Percentiles rank a stretch among this genome's conserved stretches.
phyloP scores from a whole-genome alignment of 345 rosid species.

The Mercurialis annua region DNA sequence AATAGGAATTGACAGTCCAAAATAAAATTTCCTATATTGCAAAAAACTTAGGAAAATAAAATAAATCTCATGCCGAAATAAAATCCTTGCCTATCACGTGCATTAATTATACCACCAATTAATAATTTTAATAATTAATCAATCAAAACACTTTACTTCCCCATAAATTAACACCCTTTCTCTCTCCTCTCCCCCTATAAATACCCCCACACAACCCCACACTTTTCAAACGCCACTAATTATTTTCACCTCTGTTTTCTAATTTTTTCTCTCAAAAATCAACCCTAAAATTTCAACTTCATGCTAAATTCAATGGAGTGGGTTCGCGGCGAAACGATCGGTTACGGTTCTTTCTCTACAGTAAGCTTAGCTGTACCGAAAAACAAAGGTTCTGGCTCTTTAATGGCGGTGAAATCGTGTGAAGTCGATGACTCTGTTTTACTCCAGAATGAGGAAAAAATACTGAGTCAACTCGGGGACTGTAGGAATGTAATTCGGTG shows the following conservation, averaged over 20 bases:
- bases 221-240: background rate
- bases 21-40: too few relatives aligned
- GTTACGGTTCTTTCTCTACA: constrained; percentile 25
- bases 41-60: too few relatives aligned
- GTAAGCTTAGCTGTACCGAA: constrained; percentile 24
- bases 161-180: background rate
- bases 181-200: background rate
- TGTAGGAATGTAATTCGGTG: constrained; percentile 22
- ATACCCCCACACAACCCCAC: background rate
- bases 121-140: background rate
- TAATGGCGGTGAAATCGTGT: constrained; percentile 34
- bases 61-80: background rate
- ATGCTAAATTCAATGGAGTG: constrained; percentile 23
- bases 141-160: background rate
- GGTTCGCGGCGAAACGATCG: constrained; percentile 32
- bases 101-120: constrained; percentile 27
- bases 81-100: constrained; percentile 50
- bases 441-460: constrained; percentile 27
- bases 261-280: background rate
- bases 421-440: constrained; percentile 12
- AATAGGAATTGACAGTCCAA: too few relatives aligned
- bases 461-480: constrained; percentile 15
- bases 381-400: background rate
- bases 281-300: background rate
- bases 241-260: background rate